Conservation (phyloP, 78 protist species). For the Dictyostelium purpureum region DNA sequence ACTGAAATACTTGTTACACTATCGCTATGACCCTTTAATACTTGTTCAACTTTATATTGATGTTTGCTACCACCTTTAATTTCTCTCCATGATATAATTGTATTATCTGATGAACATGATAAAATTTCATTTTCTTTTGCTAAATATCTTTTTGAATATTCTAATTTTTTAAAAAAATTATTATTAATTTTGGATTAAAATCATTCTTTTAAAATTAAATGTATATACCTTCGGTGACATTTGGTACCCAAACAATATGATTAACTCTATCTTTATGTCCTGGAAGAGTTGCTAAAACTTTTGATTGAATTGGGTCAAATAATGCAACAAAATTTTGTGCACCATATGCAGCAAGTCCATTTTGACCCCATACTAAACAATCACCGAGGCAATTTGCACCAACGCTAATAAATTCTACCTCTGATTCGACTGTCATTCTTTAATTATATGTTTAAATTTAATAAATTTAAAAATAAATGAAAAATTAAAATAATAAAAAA, state of each 20-base stretch:
- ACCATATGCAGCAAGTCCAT: slow-evolving; percentile 68
- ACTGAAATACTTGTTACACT: slow-evolving; percentile 51
- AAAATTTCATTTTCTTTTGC: slow-evolving; percentile 12
- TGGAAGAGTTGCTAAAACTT: slow-evolving; percentile 31
- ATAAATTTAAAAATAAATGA: no score
- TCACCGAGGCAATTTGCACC: slow-evolving; percentile 73
- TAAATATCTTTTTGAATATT: slow-evolving; percentile 22
- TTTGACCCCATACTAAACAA: slow-evolving; percentile 67
- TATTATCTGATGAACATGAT: slow-evolving; percentile 62
- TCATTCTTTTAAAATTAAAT: background rate
- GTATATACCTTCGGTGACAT: background rate
- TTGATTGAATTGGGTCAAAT: slow-evolving; percentile 6
- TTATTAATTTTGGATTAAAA: background rate
- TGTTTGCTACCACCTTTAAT: background rate
- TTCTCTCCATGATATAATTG: slow-evolving; percentile 47
- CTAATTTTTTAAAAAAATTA: background rate
- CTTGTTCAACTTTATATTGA: background rate
- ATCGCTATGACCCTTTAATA: slow-evolving; percentile 63
- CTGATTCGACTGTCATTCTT: background rate
- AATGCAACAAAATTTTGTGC: slow-evolving; percentile 69
- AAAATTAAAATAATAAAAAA: no score
- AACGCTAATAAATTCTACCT: slow-evolving; percentile 63
- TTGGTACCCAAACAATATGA: slow-evolving; percentile 66
- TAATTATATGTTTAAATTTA: background rate
- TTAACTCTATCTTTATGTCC: slow-evolving; percentile 83